phyloP scores from a whole-genome alignment of 371 early-diverging fungal genomes.

The Mucor velutinosus region DNA sequence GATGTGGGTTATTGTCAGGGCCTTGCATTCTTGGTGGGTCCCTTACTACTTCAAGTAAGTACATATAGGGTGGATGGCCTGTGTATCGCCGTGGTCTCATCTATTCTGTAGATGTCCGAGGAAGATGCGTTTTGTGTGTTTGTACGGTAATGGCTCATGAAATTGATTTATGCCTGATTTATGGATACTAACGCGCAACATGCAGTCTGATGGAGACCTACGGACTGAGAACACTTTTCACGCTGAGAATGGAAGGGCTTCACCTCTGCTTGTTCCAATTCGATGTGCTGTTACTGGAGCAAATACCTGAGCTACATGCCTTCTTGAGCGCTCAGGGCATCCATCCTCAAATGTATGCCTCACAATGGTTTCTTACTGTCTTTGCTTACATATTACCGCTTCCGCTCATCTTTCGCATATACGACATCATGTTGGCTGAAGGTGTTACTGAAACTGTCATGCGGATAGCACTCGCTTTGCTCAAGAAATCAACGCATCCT shows the following conservation, averaged over 20 bases:
- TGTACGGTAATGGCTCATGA: conserved; percentile 45
- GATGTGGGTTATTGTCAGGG: conserved; percentile 98
- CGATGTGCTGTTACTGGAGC: conserved; percentile 75
- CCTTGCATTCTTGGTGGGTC: conserved; percentile 90
- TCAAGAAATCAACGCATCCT: conserved; percentile 71
- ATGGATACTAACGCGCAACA: conserved; percentile 1
- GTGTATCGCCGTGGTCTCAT: too few relatives aligned
- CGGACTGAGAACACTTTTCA: conserved; percentile 79
- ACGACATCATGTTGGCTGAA: conserved; percentile 86
- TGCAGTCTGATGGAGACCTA: conserved; percentile 84
- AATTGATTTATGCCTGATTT: not conserved
- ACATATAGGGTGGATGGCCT: not conserved
- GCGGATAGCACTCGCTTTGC: conserved; percentile 84
- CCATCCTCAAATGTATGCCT: conserved; percentile 88
- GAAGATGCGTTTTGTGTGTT: conserved; percentile 91
- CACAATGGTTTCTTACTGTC: conserved; percentile 91
- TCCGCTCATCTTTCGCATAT: conserved; percentile 73
- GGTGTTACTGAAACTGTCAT: conserved; percentile 87
- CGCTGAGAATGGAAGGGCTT: conserved; percentile 86
- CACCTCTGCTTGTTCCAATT: conserved; percentile 87
- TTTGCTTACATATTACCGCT: conserved; percentile 89
- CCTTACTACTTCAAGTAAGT: conserved; percentile 83
- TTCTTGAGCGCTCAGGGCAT: conserved; percentile 80
- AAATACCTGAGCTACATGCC: conserved; percentile 72
- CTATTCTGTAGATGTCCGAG: conserved; percentile 75